Percentiles rank a stretch among this genome's conserved stretches.
phyloP scores from a whole-genome alignment of 352 stramenopile species.

The Phytophthora meadii region DNA sequence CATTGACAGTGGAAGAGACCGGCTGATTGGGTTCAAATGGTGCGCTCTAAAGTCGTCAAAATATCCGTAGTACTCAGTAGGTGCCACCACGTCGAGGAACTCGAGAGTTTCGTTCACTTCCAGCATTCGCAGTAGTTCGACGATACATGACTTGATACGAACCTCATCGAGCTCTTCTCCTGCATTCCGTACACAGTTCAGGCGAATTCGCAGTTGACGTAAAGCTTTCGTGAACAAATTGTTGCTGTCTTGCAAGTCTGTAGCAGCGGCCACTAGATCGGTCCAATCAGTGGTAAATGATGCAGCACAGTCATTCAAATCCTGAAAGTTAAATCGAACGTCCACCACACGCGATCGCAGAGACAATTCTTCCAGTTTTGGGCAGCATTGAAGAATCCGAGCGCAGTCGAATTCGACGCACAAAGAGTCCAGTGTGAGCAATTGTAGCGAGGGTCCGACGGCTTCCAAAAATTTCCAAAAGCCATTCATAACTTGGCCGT shows the following conservation, averaged over 20 bases:
- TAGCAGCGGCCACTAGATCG: neutral
- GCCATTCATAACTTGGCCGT: neutral
- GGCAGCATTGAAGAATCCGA: slow-evolving; percentile 9
- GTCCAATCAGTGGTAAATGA: neutral
- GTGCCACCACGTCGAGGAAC: slow-evolving; percentile 10
- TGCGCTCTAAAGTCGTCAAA: neutral
- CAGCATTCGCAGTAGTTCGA: slow-evolving; percentile 11
- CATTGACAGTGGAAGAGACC: neutral
- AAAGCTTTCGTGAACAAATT: slow-evolving; percentile 4
- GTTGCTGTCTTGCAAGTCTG: neutral
- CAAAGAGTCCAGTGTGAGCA: slow-evolving; percentile 5
- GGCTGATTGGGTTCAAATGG: slow-evolving; percentile 1
- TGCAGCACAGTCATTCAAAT: neutral
- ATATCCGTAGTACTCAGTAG: neutral
- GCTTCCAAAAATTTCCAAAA: neutral
- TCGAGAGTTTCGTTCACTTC: slow-evolving; percentile 9
- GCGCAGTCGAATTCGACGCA: neutral
- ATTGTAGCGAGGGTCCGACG: slow-evolving; percentile 2
- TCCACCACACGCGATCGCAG: slow-evolving; percentile 5
- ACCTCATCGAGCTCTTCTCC: neutral
- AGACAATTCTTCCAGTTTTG: slow-evolving; percentile 18
- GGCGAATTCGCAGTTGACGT: slow-evolving; percentile 1
- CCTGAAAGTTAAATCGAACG: slow-evolving; percentile 1
- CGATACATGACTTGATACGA: neutral
- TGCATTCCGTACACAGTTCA: neutral